Conservation (phyloP, 352 stramenopile genomes). For the Achlya hypogyna region DNA sequence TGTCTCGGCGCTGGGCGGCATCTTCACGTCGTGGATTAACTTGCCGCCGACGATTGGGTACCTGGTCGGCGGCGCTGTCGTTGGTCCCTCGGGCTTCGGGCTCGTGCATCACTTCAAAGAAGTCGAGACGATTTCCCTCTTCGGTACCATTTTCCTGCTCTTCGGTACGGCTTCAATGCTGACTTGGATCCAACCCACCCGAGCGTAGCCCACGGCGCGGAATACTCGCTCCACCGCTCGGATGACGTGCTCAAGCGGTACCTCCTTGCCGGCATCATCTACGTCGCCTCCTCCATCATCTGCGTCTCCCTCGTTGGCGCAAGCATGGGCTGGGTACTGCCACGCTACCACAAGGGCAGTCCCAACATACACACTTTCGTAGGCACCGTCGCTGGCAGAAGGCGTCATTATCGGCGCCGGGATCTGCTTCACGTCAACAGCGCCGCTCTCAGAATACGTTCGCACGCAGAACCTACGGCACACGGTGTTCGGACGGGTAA, state of each 20-base stretch:
- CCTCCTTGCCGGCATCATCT: slow-evolving; percentile 57
- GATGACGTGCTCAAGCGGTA: slow-evolving; percentile 67
- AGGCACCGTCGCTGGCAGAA: slow-evolving; percentile 63
- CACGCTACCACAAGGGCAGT: background rate
- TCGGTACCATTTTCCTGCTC: slow-evolving; percentile 89
- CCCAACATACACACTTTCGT: background rate
- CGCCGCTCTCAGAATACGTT: slow-evolving; percentile 74
- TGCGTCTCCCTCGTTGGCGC: slow-evolving; percentile 58
- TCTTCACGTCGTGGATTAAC: slow-evolving; percentile 80
- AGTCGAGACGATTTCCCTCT: slow-evolving; percentile 90
- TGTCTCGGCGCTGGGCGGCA: slow-evolving; percentile 80
- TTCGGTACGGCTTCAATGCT: slow-evolving; percentile 42
- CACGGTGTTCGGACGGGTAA: slow-evolving; percentile 64
- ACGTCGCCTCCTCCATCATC: slow-evolving; percentile 60
- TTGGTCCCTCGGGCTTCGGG: slow-evolving; percentile 82
- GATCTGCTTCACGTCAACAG: slow-evolving; percentile 77
- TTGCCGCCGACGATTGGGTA: slow-evolving; percentile 87
- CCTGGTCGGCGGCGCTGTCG: slow-evolving; percentile 82
- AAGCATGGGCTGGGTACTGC: slow-evolving; percentile 55
- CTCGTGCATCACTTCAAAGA: slow-evolving; percentile 84
- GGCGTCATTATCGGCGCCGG: slow-evolving; percentile 66
- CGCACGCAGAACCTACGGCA: slow-evolving; percentile 71
- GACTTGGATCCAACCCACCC: background rate
- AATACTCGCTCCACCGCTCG: slow-evolving; percentile 54
- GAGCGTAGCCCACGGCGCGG: slow-evolving; percentile 42